phyloP scores from a whole-genome alignment of 1,284 basidiomycete species.

The Phylloporus sp. region DNA sequence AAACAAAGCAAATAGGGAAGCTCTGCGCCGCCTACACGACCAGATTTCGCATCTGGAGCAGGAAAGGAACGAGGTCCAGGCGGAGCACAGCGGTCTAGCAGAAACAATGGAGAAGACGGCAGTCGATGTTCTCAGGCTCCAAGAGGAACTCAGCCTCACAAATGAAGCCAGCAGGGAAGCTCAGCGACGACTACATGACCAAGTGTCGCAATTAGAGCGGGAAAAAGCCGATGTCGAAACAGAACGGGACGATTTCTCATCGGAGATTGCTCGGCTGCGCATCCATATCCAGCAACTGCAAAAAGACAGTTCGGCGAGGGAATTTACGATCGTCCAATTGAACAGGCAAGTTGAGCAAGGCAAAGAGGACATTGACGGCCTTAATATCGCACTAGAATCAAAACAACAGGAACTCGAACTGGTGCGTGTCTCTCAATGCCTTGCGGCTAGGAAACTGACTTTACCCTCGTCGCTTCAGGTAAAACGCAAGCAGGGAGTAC shows the following conservation, averaged over 20 bases:
- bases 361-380: conserved; percentile 75
- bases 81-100: conserved; percentile 6
- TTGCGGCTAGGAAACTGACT: neutral
- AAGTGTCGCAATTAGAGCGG: conserved; percentile 16
- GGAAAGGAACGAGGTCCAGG: conserved; percentile 16
- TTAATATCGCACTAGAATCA: conserved; percentile 86
- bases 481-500: conserved; percentile 69
- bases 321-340: conserved; percentile 78
- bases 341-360: conserved; percentile 69
- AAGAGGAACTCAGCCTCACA: conserved; percentile 3
- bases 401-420: conserved; percentile 91
- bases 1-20: conserved; percentile 5
- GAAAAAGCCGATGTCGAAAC: conserved; percentile 6
- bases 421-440: conserved; percentile 52
- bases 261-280: conserved; percentile 67
- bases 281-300: conserved; percentile 72
- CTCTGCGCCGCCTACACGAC: conserved; percentile 1
- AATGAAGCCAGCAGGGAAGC: conserved; percentile 6
- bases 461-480: conserved; percentile 48
- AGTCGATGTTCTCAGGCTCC: conserved; percentile 1
- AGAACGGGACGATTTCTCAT: conserved; percentile 46
- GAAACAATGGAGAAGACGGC: neutral
- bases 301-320: conserved; percentile 81
- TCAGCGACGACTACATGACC: conserved; percentile 11
- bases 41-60: conserved; percentile 21